phyloP scores from a whole-genome alignment of 371 early-diverging fungal species.

The Mortierella sp. region DNA sequence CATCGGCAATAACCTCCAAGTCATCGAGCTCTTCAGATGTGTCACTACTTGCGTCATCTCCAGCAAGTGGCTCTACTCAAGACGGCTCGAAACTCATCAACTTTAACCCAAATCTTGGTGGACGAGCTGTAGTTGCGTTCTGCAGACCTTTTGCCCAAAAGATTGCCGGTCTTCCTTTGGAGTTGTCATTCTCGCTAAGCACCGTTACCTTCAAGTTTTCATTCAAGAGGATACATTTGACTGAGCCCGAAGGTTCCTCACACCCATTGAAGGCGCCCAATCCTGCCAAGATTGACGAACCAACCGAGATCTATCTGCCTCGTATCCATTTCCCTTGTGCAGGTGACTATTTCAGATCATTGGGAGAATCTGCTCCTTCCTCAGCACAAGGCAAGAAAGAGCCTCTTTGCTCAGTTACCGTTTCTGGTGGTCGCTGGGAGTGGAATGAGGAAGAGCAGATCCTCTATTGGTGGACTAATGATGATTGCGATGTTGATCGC shows the following conservation, averaged over 20 bases:
- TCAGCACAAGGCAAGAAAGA: conserved; percentile 8
- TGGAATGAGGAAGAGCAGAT: conserved; percentile 48
- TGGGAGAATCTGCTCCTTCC: conserved; percentile 5
- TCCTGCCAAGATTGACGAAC: conserved; percentile 26
- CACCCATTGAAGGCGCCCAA: conserved; percentile 36
- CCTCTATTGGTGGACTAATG: conserved; percentile 51
- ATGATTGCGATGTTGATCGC: conserved; percentile 10
- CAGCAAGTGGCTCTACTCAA: neutral
- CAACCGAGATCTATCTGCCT: conserved; percentile 63
- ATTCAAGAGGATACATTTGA: conserved; percentile 27
- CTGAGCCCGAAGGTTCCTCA: conserved; percentile 6
- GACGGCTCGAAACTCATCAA: neutral
- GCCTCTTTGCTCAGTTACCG: conserved; percentile 34
- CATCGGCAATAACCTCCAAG: conserved; percentile 13
- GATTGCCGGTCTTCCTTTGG: conserved; percentile 47
- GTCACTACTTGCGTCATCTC: conserved; percentile 1
- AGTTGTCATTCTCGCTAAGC: conserved; percentile 48
- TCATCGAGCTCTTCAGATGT: conserved; percentile 15
- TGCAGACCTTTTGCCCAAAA: conserved; percentile 56
- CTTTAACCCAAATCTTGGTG: conserved; percentile 25
- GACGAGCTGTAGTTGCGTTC: conserved; percentile 47
- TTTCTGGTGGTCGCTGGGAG: conserved; percentile 49
- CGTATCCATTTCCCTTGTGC: conserved; percentile 58
- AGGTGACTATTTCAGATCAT: conserved; percentile 29
- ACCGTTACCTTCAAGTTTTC: conserved; percentile 51